Conservation (phyloP, 345 rosid genomes). For the Hibiscus trionum region DNA sequence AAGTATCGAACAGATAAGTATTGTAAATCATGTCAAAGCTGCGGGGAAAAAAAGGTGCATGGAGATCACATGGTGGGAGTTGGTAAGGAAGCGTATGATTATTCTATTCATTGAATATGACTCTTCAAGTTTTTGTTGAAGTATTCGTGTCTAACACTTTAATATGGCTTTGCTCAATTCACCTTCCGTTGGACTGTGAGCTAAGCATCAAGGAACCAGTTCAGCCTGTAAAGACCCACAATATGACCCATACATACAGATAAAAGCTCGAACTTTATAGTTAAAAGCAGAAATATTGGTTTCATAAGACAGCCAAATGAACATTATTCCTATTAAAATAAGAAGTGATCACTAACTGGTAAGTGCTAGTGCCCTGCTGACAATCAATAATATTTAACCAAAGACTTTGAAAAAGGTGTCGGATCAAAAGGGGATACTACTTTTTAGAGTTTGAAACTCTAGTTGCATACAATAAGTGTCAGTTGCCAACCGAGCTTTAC, state of each 20-base stretch:
- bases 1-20: not conserved
- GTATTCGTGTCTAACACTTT: not conserved
- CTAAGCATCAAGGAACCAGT: not conserved
- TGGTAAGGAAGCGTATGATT: conserved; percentile 15
- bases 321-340: conserved; percentile 1
- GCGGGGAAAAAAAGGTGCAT: not conserved
- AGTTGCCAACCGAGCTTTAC: conserved; percentile 8
- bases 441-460: conserved; percentile 1
- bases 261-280: conserved; percentile 5
- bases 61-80: conserved; percentile 22
- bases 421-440: not conserved
- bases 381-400: conserved; percentile 2
- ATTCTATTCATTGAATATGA: not conserved
- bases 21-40: conserved; percentile 8
- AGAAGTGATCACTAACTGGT: not conserved
- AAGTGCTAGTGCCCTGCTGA: not conserved
- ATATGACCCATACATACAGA: not conserved
- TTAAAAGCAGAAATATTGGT: not conserved
- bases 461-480: not conserved
- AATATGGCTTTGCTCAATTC: not conserved
- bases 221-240: conserved; percentile 2
- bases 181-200: not conserved
- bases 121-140: not conserved
- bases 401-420: not conserved
- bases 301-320: not conserved